Conservation (phyloP, 176 grass and related monocot genomes). For the Pharus latifolius region DNA sequence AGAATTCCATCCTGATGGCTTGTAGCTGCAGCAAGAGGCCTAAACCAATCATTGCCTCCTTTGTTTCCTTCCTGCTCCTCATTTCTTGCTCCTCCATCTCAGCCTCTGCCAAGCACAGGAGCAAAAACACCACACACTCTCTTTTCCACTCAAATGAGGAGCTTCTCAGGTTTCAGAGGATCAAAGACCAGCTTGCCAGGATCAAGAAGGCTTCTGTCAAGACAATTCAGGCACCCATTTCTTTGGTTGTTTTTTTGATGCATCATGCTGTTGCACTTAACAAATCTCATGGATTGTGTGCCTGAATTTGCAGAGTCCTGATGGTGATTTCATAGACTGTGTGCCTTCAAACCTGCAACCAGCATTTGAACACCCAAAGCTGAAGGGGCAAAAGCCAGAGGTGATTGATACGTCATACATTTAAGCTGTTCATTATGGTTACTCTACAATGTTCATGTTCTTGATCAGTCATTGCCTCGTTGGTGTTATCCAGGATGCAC, state of each 20-base stretch:
- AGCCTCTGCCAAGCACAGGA: background rate
- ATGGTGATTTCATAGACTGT: constrained; percentile 82
- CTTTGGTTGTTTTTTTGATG: background rate
- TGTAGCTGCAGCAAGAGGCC: background rate
- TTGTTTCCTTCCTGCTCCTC: constrained; percentile 10
- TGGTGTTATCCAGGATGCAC: constrained; percentile 28
- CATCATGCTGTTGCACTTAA: too few relatives aligned
- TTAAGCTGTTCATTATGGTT: too few relatives aligned
- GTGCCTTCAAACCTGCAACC: constrained; percentile 72
- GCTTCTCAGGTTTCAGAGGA: constrained; percentile 12
- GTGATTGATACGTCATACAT: background rate
- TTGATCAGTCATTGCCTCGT: background rate
- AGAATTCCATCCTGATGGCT: constrained; percentile 5
- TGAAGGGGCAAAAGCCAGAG: constrained; percentile 60
- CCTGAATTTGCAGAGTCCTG: constrained; percentile 50
- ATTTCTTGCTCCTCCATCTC: background rate
- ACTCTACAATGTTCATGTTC: background rate
- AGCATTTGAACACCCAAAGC: constrained; percentile 58
- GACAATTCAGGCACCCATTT: constrained; percentile 36
- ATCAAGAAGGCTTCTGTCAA: constrained; percentile 50
- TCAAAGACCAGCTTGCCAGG: constrained; percentile 32
- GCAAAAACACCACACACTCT: too few relatives aligned
- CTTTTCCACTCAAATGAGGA: background rate
- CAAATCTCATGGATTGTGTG: too few relatives aligned
- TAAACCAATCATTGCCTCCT: constrained; percentile 14